Percentiles rank a stretch among this genome's conserved stretches.
These are phyloP conservation scores for Fusarium fujikuroi DNA, from an alignment of 2,329 filamentous ascomycete genomes.

Conservation along the genomic window DNA sequence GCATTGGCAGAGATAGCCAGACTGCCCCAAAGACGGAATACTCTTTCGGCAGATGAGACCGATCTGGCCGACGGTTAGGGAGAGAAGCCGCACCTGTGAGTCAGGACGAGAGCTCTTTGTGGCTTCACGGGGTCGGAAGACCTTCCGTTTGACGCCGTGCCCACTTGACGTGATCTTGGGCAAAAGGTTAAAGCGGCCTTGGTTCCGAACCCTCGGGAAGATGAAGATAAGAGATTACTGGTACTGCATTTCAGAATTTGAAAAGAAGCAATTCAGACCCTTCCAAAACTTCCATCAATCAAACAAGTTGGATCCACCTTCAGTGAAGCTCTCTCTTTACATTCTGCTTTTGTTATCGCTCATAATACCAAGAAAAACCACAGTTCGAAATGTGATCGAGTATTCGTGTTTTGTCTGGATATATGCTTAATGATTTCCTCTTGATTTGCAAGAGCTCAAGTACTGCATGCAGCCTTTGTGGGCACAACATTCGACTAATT, in stretches of 20 bases:
- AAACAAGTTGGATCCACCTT: conserved; percentile 8
- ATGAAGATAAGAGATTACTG: conserved; percentile 21
- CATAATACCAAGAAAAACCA: background rate
- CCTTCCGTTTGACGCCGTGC: conserved; percentile 31
- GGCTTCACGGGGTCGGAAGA: conserved; percentile 27
- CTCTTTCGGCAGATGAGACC: conserved; percentile 39
- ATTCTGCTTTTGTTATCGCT: background rate
- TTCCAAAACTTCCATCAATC: conserved; percentile 3
- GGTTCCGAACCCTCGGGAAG: conserved; percentile 4
- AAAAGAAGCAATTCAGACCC: conserved; percentile 17
- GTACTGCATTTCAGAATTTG: background rate
- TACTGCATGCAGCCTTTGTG: background rate
- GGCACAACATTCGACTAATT: background rate
- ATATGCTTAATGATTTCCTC: background rate
- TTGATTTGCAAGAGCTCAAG: background rate
- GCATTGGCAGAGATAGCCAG: conserved; percentile 23
- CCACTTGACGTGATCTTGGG: conserved; percentile 25
- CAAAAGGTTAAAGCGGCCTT: conserved; percentile 10
- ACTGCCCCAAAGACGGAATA: conserved; percentile 20
- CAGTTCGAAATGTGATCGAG: background rate
- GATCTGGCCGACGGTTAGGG: conserved; percentile 27
- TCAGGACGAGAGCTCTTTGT: conserved; percentile 15
- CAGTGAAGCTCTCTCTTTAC: background rate
- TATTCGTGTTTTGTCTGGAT: background rate
- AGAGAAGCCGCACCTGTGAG: conserved; percentile 25